Evolutionary conservation across 495 filamentous ascomycete genomes (phyloP).

Genomic region (Aspergillus cristatus): DNA sequence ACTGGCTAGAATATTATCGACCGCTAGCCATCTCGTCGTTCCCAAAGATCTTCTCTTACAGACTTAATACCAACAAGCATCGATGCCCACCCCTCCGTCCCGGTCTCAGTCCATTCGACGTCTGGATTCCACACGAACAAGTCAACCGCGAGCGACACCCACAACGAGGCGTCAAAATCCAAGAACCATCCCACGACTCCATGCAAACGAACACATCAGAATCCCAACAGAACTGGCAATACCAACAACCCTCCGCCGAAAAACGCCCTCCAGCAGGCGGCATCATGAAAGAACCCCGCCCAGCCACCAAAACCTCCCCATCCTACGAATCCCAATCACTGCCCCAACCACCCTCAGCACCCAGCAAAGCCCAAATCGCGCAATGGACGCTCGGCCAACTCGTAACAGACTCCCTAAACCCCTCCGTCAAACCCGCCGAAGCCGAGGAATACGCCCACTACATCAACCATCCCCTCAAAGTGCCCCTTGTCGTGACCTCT

Average conservation of each 20-base stretch:
- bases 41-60: conserved; percentile 78
- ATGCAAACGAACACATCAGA: conserved; percentile 6
- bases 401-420: conserved; percentile 68
- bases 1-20: conserved; percentile 97
- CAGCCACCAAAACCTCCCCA: conserved; percentile 1
- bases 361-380: conserved; percentile 56
- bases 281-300: conserved; percentile 37
- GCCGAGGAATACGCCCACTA: conserved; percentile 84
- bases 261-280: conserved; percentile 22
- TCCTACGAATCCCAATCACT: conserved; percentile 2
- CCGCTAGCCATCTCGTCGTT: conserved; percentile 79
- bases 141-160: conserved; percentile 29
- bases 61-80: conserved; percentile 70
- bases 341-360: conserved; percentile 17
- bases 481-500: conserved; percentile 77
- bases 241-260: conserved; percentile 24
- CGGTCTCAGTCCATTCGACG: conserved; percentile 71
- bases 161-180: conserved; percentile 35
- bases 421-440: conserved; percentile 63
- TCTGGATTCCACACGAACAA: conserved; percentile 45
- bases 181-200: conserved; percentile 27
- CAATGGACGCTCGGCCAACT: conserved; percentile 86
- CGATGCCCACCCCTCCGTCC: conserved; percentile 68
- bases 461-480: conserved; percentile 78
- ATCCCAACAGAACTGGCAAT: conserved; percentile 13